Evolutionary conservation across 345 rosid genomes (phyloP), one percentile per base, ranked within the genome.

Genomic region (Microthlaspi erraticum): DNA sequence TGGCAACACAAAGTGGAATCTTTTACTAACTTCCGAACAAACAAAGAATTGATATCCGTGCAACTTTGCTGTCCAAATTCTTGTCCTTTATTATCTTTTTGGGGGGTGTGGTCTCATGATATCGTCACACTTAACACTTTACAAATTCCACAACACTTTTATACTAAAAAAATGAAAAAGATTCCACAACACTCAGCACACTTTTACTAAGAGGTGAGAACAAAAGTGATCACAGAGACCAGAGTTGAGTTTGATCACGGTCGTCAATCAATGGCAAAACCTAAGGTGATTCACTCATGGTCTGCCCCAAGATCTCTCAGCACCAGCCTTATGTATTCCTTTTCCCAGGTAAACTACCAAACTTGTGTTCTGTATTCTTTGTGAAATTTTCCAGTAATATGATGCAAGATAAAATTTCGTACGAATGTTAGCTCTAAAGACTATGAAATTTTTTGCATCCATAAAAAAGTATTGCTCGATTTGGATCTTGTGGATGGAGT

Each of bases 221-320:
- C 60, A 13, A 60, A 50, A 70, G 44, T 48, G 51, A 49, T 70
- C 74, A 70, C 5, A 50, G 44, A 60, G 68, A 60, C 26, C 23
- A 60, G 46, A 60, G 44, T 31, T 55, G 33, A 55, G 60, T 65
- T 38, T 66, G 64, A 51, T 51, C 54, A 66, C 3, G 9, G 39
- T 59, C 39, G 2, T 32, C 60, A 56, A 68, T 32, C 60, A 56
- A 68, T 82, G 85, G 77, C 43, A 19, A 80, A 63, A 23, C 62
- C 71, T 14, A 87, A 80, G 73, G 87, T 89, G 72, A 90, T 92
- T 36, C 98, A 92, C 55, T 82, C 88, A 16, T 87, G 96, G 95
- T 90, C 98, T 45, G 80, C 90, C n/a, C 96, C 98, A 68, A 81
- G 98, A 68, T 90, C 98, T 10, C 95, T 92, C 64, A 92, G 96